Conservation (phyloP, 805 yeast genomes). For the Isabelozyma heimii region DNA sequence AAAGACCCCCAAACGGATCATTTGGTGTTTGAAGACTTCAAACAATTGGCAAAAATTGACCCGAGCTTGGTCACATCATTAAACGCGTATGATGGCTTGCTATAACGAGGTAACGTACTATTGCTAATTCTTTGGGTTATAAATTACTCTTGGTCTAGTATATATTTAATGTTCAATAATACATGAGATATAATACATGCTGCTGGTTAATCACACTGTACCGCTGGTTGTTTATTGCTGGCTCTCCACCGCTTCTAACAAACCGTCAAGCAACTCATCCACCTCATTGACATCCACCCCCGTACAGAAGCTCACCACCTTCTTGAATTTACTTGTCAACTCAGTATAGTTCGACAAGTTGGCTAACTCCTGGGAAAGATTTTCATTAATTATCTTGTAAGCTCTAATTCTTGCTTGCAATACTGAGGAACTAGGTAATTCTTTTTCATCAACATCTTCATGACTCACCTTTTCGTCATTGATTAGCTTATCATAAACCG, state of each 20-base stretch:
- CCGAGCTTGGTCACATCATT: conserved; percentile 74
- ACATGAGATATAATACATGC: background rate
- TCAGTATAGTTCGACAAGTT: conserved; percentile 45
- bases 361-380: conserved; percentile 50
- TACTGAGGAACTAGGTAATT: conserved; percentile 46
- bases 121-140: background rate
- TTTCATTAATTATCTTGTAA: conserved; percentile 65
- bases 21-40: conserved; percentile 80
- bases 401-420: conserved; percentile 79
- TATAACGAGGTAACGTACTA: conserved; percentile 27
- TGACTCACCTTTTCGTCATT: conserved; percentile 23
- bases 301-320: conserved; percentile 86
- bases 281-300: conserved; percentile 81
- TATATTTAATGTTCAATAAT: background rate
- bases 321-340: conserved; percentile 65
- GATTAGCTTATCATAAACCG: conserved; percentile 53
- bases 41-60: conserved; percentile 74
- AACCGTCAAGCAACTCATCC: conserved; percentile 76
- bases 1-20: conserved; percentile 62
- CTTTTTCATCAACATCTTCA: conserved; percentile 20
- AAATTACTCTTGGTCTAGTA: background rate
- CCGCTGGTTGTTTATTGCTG: conserved; percentile 25
- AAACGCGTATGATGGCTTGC: conserved; percentile 77
- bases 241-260: conserved; percentile 87
- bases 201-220: background rate